A percentile compares a stretch with the other conserved stretches of the same genome.
These are phyloP conservation scores for Dendrobium nobile DNA, from an alignment of 106 monocot species.

Conservation along the genomic window DNA sequence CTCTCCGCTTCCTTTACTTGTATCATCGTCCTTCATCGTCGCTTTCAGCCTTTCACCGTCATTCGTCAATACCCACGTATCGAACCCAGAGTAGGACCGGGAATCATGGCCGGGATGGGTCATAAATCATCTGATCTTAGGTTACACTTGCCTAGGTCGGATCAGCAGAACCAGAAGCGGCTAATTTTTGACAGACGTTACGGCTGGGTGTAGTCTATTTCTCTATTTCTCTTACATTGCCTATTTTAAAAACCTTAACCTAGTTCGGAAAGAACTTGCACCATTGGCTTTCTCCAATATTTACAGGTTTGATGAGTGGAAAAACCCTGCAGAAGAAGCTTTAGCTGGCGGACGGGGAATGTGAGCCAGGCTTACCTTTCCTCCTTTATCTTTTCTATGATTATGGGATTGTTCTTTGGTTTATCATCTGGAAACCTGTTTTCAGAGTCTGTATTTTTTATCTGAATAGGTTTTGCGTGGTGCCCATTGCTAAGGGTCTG, in stretches of 20 bases:
- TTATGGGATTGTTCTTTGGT: background rate
- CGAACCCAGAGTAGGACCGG: background rate
- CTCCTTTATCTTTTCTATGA: background rate
- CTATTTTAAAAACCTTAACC: background rate
- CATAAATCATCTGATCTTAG: background rate
- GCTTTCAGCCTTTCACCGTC: background rate
- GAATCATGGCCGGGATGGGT: background rate
- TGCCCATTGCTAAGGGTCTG: conserved; percentile 38
- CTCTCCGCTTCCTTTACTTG: no score
- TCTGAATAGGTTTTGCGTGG: conserved; percentile 44
- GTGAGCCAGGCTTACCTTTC: conserved; percentile 18
- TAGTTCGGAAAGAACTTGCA: background rate
- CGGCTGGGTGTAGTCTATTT: conserved; percentile 57
- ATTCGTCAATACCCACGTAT: no score
- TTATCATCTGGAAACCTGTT: background rate
- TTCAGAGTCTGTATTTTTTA: background rate
- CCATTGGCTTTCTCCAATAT: background rate
- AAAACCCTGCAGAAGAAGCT: conserved; percentile 59
- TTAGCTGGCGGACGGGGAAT: conserved; percentile 75
- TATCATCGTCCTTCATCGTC: background rate
- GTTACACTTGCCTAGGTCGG: background rate
- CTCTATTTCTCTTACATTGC: conserved; percentile 1
- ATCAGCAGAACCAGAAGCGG: conserved; percentile 17
- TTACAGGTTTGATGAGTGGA: conserved; percentile 71
- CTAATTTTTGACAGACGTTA: conserved; percentile 52